phyloP scores from a whole-genome alignment of 148 eudicot species.

The Simmondsia chinensis region DNA sequence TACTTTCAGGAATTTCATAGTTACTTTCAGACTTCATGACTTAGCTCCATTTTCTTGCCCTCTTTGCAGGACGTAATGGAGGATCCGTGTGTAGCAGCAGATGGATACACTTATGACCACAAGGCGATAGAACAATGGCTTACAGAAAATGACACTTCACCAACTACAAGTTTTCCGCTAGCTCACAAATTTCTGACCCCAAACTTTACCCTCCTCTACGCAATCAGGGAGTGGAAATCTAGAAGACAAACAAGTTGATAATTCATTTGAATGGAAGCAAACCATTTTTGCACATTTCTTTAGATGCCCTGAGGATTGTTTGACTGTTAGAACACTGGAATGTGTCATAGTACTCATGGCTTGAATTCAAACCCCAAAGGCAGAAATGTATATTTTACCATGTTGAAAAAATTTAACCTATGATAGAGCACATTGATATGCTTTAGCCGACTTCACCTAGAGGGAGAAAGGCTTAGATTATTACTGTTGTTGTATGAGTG shows the following conservation, averaged over 20 bases:
- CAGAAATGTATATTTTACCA: no score
- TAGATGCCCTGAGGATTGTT: no score
- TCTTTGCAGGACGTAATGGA: conserved; percentile 60
- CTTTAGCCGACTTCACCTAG: no score
- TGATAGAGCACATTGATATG: no score
- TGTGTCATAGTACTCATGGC: no score
- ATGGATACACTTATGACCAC: conserved; percentile 85
- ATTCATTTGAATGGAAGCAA: neutral
- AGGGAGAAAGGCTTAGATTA: no score
- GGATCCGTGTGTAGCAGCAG: conserved; percentile 93
- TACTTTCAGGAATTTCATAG: no score
- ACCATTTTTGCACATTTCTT: neutral
- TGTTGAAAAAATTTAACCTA: no score
- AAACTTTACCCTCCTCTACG: conserved; percentile 64
- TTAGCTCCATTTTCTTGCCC: neutral
- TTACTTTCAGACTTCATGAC: no score
- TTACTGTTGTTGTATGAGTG: no score
- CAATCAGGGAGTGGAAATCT: conserved; percentile 75
- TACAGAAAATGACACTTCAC: conserved; percentile 47
- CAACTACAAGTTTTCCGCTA: conserved; percentile 52
- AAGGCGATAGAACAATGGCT: conserved; percentile 74
- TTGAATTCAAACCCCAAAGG: no score
- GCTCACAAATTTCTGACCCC: conserved; percentile 57
- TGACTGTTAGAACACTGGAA: no score
- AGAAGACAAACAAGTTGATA: conserved; percentile 10